Evolutionary conservation across 2,329 filamentous ascomycete genomes (phyloP).

Genomic region (Sodiomyces alkalinus): DNA sequence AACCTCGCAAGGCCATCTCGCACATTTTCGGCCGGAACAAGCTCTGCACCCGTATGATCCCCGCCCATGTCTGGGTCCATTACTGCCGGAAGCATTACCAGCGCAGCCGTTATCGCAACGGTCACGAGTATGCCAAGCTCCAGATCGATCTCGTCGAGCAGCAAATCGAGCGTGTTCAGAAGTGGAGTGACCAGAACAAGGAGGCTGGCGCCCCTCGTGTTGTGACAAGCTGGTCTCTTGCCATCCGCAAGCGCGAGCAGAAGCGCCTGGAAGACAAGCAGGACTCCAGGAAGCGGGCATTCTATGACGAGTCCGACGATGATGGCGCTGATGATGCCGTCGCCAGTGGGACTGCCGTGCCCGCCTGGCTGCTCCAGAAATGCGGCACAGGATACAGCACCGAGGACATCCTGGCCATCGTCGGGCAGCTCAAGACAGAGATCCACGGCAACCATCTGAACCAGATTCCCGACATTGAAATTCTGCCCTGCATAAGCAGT

Average conservation of each 20-base stretch:
- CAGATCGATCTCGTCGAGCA: slow-evolving; percentile 50
- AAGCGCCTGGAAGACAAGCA: slow-evolving; percentile 32
- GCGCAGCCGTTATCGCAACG: slow-evolving; percentile 54
- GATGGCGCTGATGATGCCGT: slow-evolving; percentile 17
- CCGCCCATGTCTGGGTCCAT: slow-evolving; percentile 55
- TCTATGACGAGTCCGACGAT: slow-evolving; percentile 12
- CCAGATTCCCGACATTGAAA: slow-evolving; percentile 43
- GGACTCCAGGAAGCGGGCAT: slow-evolving; percentile 16
- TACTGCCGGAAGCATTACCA: slow-evolving; percentile 78
- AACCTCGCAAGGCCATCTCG: slow-evolving; percentile 60
- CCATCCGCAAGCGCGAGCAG: slow-evolving; percentile 49
- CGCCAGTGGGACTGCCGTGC: slow-evolving; percentile 25
- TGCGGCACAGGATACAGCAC: slow-evolving; percentile 33
- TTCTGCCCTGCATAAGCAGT: slow-evolving; percentile 37
- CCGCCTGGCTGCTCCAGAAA: slow-evolving; percentile 31
- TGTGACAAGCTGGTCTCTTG: slow-evolving; percentile 45
- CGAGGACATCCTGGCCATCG: slow-evolving; percentile 28
- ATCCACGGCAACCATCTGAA: slow-evolving; percentile 24
- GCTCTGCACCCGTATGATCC: slow-evolving; percentile 55
- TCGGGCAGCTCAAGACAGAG: slow-evolving; percentile 27
- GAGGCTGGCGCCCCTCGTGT: slow-evolving; percentile 21
- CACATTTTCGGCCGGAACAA: slow-evolving; percentile 80
- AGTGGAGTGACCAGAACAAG: slow-evolving; percentile 42
- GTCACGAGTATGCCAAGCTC: slow-evolving; percentile 40
- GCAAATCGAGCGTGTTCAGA: slow-evolving; percentile 46